Conservation (phyloP, 2,329 filamentous ascomycete genomes). For the Emmonsiellopsis sp. region DNA sequence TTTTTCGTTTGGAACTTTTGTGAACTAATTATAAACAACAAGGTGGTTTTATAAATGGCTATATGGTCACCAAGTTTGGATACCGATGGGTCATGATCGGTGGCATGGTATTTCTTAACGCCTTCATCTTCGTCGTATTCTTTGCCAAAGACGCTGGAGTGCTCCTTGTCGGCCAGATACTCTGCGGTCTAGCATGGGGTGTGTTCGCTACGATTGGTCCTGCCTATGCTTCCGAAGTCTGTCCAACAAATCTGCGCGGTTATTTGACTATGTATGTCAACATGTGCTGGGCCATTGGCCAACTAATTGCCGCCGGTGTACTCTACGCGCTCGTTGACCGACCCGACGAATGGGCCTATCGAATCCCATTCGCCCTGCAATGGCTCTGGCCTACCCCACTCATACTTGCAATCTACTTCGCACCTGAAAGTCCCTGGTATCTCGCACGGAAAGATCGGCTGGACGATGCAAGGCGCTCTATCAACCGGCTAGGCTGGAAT, state of each 20-base stretch:
- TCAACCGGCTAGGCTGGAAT: constrained; percentile 7
- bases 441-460: constrained; percentile 37
- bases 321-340: constrained; percentile 39
- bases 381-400: constrained; percentile 46
- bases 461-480: constrained; percentile 36
- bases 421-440: constrained; percentile 45
- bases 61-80: constrained; percentile 41
- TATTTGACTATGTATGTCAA: constrained; percentile 40
- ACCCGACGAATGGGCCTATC: constrained; percentile 41
- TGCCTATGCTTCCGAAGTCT: constrained; percentile 38
- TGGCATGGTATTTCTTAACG: constrained; percentile 36
- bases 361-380: constrained; percentile 42
- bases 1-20: constrained; percentile 12
- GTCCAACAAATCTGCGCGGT: constrained; percentile 34
- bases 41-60: constrained; percentile 42
- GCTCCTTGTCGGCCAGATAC: constrained; percentile 41
- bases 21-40: too few relatives aligned
- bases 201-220: constrained; percentile 41
- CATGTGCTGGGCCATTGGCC: constrained; percentile 39
- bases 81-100: constrained; percentile 42
- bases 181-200: constrained; percentile 44
- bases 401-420: constrained; percentile 36
- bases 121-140: constrained; percentile 43
- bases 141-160: constrained; percentile 38
- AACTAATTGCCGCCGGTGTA: constrained; percentile 42